A percentile compares a stretch with the other conserved stretches of the same genome.
Conservation (phyloP, 2,329 filamentous ascomycete genomes). For the Periconia digitata region DNA sequence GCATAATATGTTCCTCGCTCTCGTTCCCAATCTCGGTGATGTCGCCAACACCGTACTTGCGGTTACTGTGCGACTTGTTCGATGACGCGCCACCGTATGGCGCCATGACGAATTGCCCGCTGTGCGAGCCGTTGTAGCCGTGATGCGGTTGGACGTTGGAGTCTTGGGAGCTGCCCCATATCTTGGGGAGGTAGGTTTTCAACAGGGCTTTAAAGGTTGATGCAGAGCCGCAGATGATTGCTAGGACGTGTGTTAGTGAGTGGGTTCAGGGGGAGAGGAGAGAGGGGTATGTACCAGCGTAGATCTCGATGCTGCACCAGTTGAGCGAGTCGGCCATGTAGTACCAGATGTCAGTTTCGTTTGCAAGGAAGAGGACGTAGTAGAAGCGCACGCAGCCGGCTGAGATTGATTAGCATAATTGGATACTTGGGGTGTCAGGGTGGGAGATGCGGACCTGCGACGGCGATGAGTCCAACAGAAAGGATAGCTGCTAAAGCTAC, state of each 20-base stretch:
- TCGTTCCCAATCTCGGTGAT: constrained; percentile 2
- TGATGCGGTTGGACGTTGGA: neutral
- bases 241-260: neutral
- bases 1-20: constrained; percentile 6
- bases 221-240: constrained; percentile 7
- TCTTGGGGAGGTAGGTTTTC: constrained; percentile 4
- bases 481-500: constrained; percentile 3
- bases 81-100: neutral
- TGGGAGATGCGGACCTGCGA: constrained; percentile 2
- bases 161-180: constrained; percentile 1
- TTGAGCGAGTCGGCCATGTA: constrained; percentile 11
- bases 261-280: neutral
- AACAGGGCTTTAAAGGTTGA: constrained; percentile 7
- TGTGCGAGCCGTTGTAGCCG: neutral
- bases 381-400: constrained; percentile 9
- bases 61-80: constrained; percentile 2
- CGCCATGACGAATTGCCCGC: constrained; percentile 4
- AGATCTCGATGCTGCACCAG: constrained; percentile 11
- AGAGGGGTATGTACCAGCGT: constrained; percentile 3
- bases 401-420: neutral
- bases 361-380: constrained; percentile 8
- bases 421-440: neutral
- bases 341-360: constrained; percentile 8
- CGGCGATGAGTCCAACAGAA: constrained; percentile 6
- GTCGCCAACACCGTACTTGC: constrained; percentile 4